phyloP scores from a whole-genome alignment of 108 stramenopile genomes.

The Cyclotella cryptica region DNA sequence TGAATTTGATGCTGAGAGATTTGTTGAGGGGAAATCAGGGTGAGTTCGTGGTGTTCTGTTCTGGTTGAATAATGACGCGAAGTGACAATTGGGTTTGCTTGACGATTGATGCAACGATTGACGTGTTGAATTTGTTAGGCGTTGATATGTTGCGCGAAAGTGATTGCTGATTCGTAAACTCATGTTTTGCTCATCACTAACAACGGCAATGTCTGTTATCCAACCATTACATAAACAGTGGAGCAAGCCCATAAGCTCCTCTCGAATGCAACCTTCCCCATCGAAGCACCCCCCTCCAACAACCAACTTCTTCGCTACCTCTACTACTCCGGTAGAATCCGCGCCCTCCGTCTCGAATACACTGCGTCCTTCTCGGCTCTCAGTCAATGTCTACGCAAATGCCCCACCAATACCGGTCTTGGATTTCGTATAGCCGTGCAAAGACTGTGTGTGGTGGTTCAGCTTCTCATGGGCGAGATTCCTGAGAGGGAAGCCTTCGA shows the following conservation, averaged over 20 bases:
- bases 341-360: conserved; percentile 96
- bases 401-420: conserved; percentile 91
- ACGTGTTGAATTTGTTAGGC: background rate
- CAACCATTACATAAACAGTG: no score
- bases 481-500: conserved; percentile 92
- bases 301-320: conserved; percentile 97
- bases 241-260: conserved; percentile 97
- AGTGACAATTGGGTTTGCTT: no score
- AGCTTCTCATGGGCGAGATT: conserved; percentile 98
- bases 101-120: no score
- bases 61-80: conserved; percentile 1
- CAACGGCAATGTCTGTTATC: no score
- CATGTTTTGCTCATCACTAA: no score
- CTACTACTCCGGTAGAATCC: conserved; percentile 95
- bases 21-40: conserved; percentile 74
- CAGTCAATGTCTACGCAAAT: conserved; percentile 95
- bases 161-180: no score
- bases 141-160: no score
- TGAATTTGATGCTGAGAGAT: conserved; percentile 87
- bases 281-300: conserved; percentile 87
- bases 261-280: conserved; percentile 88
- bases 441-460: conserved; percentile 87
- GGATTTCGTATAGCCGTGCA: conserved; percentile 93
- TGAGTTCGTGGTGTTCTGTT: conserved; percentile 36
- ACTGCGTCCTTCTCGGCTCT: conserved; percentile 92